Evolutionary conservation across 306 rosid species (phyloP), one percentile per base, ranked within the genome.

Genomic region (Macrotyloma uniflorum): DNA sequence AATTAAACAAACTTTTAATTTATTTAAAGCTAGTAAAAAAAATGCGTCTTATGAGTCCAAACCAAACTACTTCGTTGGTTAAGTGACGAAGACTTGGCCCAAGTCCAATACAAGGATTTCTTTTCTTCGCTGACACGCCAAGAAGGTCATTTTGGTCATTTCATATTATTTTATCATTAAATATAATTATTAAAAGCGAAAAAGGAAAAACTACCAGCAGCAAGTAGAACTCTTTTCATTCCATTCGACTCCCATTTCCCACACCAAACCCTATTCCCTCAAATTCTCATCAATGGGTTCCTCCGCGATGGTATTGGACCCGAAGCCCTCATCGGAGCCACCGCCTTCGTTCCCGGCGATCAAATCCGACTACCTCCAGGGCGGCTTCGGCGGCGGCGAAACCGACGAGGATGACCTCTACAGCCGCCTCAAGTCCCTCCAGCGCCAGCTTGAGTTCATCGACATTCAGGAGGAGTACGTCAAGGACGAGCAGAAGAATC

Each of bases 391-490:
- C 24, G 63, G 66, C 50, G 49, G 20, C 1, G 96, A 84, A 6
- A 43, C 80, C 28, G 96, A 90, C 58, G 96, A 90, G 8, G 98
- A 91, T 47, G 99, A 96, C 68, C 97, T 93, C 69, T 96, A 96
- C 85, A 89, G 93, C 79, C 93, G 88, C 32, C 86, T 88, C 1
- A 96, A 96, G 51, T 80, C 91, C 2, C 90, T 93, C 3, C 94
- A 91, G 53, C 87, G 99, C 13, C 99, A 96, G 80, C 70, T 91
- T 0, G 99, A 96, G 78, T 96, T 96, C 84, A 86, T 93, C 47
- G 98, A 96, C 77, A 96, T 96, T 32, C 97, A 96, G 77, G 98
- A 93, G 62, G 99, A 96, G 69, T 93, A 96, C 73, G 96, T 91
- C 2, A 93, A 96, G 67, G 99, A 96, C 47, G 99, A 93, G 70